Evolutionary conservation across 2,329 filamentous ascomycete species (phyloP), one percentile per base, ranked within the genome.

Genomic region (Cordyceps javanica): DNA sequence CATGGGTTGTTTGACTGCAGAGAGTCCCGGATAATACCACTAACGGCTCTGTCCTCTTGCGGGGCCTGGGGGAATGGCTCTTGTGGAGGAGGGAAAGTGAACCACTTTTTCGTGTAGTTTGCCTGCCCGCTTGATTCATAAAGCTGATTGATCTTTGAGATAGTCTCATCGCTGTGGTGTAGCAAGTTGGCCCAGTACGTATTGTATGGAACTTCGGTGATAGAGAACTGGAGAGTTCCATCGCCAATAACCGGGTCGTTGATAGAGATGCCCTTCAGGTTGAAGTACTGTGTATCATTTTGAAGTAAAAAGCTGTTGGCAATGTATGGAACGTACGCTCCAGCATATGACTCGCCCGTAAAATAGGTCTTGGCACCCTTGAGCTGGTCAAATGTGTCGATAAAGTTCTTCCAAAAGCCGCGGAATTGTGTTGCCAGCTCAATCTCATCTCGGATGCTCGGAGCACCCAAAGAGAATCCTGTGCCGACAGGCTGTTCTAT

Each of bases 351-450:
- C 71, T 90, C 87, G 16, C 88, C 88, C 0, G 87, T 77, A 57
- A 91, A 80, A 67, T 86, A 91, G 14, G 89, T 77, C 65, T 87
- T 87, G 65, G 79, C 81, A 13, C 78, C 77, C 39, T 86, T 77
- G 62, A 89, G 32, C 42, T 55, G 75, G 26, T 69, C 75, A 63
- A 89, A 89, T 0, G 82, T 84, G 41, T 87, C 75, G 56, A 88
- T 72, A 63, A 89, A 90, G 71, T 89, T 88, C 74, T 86, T 85
- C 76, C 82, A 89, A 72, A 89, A 91, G 50, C 85, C 85, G 6
- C 87, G 75, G 67, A 91, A 89, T 62, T 90, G 81, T 21, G 73
- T 71, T 0, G 86, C 85, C 2, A 86, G 76, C 63, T 89, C 86
- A 38, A 81, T 77, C 62, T 89, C 82, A 62, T 80, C 82, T 3